Evolutionary conservation across 805 yeast species (phyloP), one percentile per base, ranked within the genome.

Genomic region (Candida railenensis): DNA sequence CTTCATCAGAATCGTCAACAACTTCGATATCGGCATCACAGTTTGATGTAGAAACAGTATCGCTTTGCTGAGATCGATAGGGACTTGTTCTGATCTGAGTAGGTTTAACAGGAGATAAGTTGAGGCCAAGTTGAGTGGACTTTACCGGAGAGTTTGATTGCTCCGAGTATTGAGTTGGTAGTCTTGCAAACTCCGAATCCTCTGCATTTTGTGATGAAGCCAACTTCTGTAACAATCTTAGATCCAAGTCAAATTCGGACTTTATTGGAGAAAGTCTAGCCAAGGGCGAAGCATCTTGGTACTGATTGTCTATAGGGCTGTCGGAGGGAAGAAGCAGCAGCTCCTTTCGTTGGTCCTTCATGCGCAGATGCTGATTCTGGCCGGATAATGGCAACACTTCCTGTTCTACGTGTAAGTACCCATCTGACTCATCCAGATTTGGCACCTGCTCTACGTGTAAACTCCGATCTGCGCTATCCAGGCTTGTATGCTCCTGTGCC

Each of bases 141-240:
- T 36, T 36, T 9, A 36, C 19, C 7, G 39, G 39, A 16, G 39
- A 36, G 22, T 36, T 36, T 4, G 39, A 36, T 16, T 16, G 22
- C 18, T 36, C 62, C 2, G 65, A 59, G 37, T 62, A 62, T 48
- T 62, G 66, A 1, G 66, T 62, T 3, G 66, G 61, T n/a, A 58
- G 28, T 44, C 50, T 47, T 30, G 56, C 51, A 39, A 55, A 52
- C 4, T 56, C 56, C 22, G 50, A 42, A 14, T 51, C 53, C 33
- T 39, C 42, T 4, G 11, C 42, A 14, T 8, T 7, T 11, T 25
- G 30, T 25, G 30, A 25, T 7, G 30, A 11, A 25, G 30, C 5
- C 11, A 11, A 25, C 30, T 25, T 25, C 11, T 25, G 30, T 25
- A 25, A 11, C 30, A 25, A 25, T 11, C 11, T 25, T 11, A 25